phyloP scores from a whole-genome alignment of 371 early-diverging fungal species.

The Mortierella sp. region DNA sequence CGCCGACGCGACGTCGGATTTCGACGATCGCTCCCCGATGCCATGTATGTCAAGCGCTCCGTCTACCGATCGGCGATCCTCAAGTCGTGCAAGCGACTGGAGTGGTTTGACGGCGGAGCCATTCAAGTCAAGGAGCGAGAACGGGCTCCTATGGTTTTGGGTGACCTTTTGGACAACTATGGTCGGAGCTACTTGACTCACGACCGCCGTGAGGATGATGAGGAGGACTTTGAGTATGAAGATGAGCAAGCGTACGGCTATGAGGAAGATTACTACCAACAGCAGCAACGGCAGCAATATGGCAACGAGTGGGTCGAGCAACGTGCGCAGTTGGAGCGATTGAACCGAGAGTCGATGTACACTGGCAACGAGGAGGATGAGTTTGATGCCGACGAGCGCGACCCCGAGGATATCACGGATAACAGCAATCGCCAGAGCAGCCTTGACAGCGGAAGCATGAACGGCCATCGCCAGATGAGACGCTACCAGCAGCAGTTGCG shows the following conservation, averaged over 20 bases:
- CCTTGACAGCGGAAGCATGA: constrained; percentile 37
- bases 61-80: constrained; percentile 64
- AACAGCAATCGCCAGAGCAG: constrained; percentile 38
- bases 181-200: constrained; percentile 29
- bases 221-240: constrained; percentile 40
- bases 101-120: constrained; percentile 61
- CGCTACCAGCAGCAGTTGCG: constrained; percentile 18
- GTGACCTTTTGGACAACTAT: constrained; percentile 38
- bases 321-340: constrained; percentile 10
- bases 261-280: constrained; percentile 10
- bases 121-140: constrained; percentile 47
- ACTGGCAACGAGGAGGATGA: constrained; percentile 24
- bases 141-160: constrained; percentile 38
- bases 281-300: constrained; percentile 13
- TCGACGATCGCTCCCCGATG: constrained; percentile 52
- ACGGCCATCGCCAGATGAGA: constrained; percentile 6
- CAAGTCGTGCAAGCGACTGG: constrained; percentile 59
- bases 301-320: constrained; percentile 22
- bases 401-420: constrained; percentile 50
- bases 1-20: constrained; percentile 59
- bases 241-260: constrained; percentile 9
- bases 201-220: constrained; percentile 44
- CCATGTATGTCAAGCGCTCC: constrained; percentile 61
- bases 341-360: constrained; percentile 6
- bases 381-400: constrained; percentile 23